Percentiles rank a stretch among this genome's conserved stretches.
Evolutionary conservation across 805 yeast species (phyloP).

Genomic region (Maudiozyma turicensis): DNA sequence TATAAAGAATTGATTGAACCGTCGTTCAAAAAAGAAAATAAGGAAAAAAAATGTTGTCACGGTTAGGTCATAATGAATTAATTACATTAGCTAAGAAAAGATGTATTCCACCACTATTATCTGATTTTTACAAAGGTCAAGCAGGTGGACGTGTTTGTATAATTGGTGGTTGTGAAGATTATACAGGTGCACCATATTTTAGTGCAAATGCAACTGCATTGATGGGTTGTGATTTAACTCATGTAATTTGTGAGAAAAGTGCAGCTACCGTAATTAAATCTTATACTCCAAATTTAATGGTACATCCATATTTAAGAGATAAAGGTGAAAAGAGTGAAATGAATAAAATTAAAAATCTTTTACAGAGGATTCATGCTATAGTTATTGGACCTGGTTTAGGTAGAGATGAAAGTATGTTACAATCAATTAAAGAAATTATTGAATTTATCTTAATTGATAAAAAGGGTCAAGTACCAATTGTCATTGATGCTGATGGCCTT

Average conservation of each 20-base stretch:
- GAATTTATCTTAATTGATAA: slow-evolving; percentile 37
- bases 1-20: neutral
- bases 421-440: slow-evolving; percentile 48
- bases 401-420: slow-evolving; percentile 59
- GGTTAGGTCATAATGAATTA: slow-evolving; percentile 33
- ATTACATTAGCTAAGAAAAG: slow-evolving; percentile 38
- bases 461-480: slow-evolving; percentile 52
- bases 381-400: slow-evolving; percentile 95
- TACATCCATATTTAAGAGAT: slow-evolving; percentile 72
- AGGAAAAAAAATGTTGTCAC: slow-evolving; percentile 5
- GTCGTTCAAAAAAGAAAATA: neutral
- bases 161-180: slow-evolving; percentile 91
- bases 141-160: slow-evolving; percentile 81
- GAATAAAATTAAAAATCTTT: slow-evolving; percentile 44
- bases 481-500: slow-evolving; percentile 87
- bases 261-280: slow-evolving; percentile 78
- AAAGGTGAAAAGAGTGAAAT: slow-evolving; percentile 32
- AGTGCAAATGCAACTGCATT: slow-evolving; percentile 77
- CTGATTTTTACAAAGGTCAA: slow-evolving; percentile 80
- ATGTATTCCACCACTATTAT: slow-evolving; percentile 67
- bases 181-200: slow-evolving; percentile 95
- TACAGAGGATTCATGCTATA: slow-evolving; percentile 66
- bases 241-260: slow-evolving; percentile 69
- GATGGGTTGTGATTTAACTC: slow-evolving; percentile 83
- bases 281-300: slow-evolving; percentile 91